Evolutionary conservation across 257 asterid genomes (phyloP), one percentile per base, ranked within the genome.

Genomic region (Osmanthus fragrans): DNA sequence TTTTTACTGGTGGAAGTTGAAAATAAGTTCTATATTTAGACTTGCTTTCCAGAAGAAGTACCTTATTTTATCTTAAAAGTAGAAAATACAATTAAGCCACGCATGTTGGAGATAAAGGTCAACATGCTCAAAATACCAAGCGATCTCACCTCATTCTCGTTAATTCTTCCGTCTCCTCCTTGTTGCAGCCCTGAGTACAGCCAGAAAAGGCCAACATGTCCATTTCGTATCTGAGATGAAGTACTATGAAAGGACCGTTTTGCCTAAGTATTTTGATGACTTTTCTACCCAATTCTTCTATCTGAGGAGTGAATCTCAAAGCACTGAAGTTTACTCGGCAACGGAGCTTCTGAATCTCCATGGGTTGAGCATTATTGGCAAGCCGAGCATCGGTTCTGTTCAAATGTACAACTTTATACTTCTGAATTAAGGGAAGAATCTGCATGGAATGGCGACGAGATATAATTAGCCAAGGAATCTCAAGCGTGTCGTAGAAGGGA

Each of bases 131-230:
- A 51, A 40, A 34, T 34, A 71, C 33, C 51, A 1, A 74, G 58
- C n/a, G 8, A 64, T 37, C n/a, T 76, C 72, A 92, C 99, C 99
- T 93, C 98, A 96, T 92, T 84, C 90, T 85, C 77, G 97, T 92
- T 80, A 96, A 81, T 83, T 96, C 99, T 21, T 92, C 95, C 30
- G 88, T 91, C 88, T 96, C 98, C 25, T 88, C 95, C 11, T 67
- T 71, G 74, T 88, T 92, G 88, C 97, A 96, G 49, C 99, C 99
- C 80, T 90, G 97, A 30, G 95, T 89, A 75, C 99, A 96, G 58
- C 99, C 99, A 73, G 99, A 93, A 79, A 96, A 96, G 1, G 99
- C 99, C 77, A 96, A 77, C 99, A 96, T 96, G 86, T 96, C 99
- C 99, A 93, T 96, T 86, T 96, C 99, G 23, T 89, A 96, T 84